Evolutionary conservation across 1,284 basidiomycete species (phyloP).

Genomic region (Cutaneotrichosporon sp.): DNA sequence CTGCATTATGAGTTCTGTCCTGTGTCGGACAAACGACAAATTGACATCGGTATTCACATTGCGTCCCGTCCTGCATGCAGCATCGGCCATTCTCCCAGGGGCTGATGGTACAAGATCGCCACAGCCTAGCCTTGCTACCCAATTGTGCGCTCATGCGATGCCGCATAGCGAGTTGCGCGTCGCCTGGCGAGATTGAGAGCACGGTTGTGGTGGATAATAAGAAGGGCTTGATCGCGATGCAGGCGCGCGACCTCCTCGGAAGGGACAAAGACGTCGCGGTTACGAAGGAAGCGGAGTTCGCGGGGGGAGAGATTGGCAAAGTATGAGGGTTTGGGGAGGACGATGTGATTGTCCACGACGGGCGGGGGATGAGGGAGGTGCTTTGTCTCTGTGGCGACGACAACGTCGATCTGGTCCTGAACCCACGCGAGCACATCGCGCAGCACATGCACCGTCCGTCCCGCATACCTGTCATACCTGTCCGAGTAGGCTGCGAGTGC

Average conservation of each 20-base stretch:
- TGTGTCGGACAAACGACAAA: no score
- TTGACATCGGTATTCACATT: no score
- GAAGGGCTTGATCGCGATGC: not conserved
- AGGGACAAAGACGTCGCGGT: not conserved
- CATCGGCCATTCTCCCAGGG: no score
- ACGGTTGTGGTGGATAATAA: not conserved
- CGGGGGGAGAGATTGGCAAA: not conserved
- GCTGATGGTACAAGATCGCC: no score
- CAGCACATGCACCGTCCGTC: not conserved
- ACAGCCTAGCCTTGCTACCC: no score
- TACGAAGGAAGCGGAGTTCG: not conserved
- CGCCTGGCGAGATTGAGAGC: not conserved
- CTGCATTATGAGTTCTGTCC: not conserved
- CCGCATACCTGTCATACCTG: not conserved
- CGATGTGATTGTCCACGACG: not conserved
- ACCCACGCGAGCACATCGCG: constrained; percentile 5
- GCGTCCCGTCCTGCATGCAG: no score
- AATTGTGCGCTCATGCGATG: no score
- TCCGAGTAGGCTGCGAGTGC: not conserved
- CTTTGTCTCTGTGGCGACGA: constrained; percentile 2
- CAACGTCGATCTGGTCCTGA: constrained; percentile 1
- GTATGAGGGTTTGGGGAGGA: not conserved
- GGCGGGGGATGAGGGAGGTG: no score
- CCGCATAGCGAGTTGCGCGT: not conserved
- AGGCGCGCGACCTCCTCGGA: not conserved